These are phyloP conservation scores for Aspergillus novofumigatus DNA, from an alignment of 2,329 filamentous ascomycete genomes.

Conservation along the genomic window DNA sequence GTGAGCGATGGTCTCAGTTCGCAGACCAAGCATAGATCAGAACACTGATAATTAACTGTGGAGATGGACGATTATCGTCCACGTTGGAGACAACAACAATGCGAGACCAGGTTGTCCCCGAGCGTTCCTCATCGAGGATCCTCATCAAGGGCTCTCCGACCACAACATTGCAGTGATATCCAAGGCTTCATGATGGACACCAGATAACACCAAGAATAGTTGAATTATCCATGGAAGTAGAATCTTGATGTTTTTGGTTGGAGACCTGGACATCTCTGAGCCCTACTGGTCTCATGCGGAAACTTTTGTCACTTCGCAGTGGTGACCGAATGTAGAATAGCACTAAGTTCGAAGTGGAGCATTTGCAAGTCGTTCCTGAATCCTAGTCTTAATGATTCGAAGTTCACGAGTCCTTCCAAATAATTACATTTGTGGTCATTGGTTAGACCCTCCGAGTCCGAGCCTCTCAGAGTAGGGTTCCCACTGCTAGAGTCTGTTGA, in stretches of 20 bases:
- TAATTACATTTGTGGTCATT: neutral
- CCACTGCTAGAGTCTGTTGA: neutral
- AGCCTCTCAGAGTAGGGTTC: too few species aligned
- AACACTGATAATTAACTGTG: neutral
- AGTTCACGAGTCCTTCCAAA: neutral
- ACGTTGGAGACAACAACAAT: neutral
- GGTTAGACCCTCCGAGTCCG: too few species aligned
- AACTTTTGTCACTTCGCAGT: neutral
- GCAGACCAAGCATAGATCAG: neutral
- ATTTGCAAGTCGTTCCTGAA: neutral
- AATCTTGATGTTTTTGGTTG: neutral
- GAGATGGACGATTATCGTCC: neutral
- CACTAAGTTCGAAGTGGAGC: neutral
- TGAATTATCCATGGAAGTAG: neutral
- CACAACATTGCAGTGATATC: too few species aligned
- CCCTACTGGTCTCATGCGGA: neutral
- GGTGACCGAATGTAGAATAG: neutral
- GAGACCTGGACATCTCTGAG: neutral
- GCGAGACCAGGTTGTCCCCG: neutral
- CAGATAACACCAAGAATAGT: neutral
- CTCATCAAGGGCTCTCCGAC: neutral
- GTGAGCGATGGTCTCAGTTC: neutral
- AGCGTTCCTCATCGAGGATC: neutral
- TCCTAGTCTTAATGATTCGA: too few species aligned
- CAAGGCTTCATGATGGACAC: neutral